Evolutionary conservation across 148 eudicot species (phyloP), one percentile per base, ranked within the genome.

Genomic region (Rhododendron griersonianum): DNA sequence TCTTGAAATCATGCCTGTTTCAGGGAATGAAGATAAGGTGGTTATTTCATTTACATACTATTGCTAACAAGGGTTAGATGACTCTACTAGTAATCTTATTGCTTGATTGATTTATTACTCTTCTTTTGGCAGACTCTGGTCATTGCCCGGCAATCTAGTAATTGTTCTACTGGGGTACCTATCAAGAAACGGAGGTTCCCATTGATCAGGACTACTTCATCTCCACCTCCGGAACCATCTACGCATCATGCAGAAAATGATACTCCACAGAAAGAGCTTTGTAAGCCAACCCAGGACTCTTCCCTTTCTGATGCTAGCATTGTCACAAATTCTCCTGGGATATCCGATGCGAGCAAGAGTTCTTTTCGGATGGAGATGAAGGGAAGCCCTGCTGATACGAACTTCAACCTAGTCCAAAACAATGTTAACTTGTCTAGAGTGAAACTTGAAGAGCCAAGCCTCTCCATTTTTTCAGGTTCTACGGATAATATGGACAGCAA

Each of bases 181-280:
- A 84, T 90, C 57, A 90, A 90, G 86, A 90, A 90, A 73, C 88
- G 92, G 82, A 86, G 78, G 76, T 78, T 86, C 61, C 86, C 87
- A 10, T 4, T 85, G 13, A 11, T 90, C 33, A 84, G 50, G 69
- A 81, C 82, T 28, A 69, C 51, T 30, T 84, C 90, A 63, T 88
- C 91, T 67, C 78, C 85, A 7, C 84, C 44, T 21, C 80, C 79
- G 18, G 92, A 90, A 78, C 65, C 18, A 25, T 83, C 84, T 28
- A 13, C 83, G 4, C 10, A 11, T 16, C 30, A 33, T 63, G 77
- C 74, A 0, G 86, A 80, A 50, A 84, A 84, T 71, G 80, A 71
- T 50, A 47, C 45, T 5, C 78, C 19, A 69, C 45, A 33, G 5
- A 74, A 41, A 23, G 78, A 73, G 75, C n/a, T 37, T 50, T 81